Percentiles rank a stretch among this genome's conserved stretches.
Conservation (phyloP, 345 rosid species). For the Eucalyptus dawsonii region DNA sequence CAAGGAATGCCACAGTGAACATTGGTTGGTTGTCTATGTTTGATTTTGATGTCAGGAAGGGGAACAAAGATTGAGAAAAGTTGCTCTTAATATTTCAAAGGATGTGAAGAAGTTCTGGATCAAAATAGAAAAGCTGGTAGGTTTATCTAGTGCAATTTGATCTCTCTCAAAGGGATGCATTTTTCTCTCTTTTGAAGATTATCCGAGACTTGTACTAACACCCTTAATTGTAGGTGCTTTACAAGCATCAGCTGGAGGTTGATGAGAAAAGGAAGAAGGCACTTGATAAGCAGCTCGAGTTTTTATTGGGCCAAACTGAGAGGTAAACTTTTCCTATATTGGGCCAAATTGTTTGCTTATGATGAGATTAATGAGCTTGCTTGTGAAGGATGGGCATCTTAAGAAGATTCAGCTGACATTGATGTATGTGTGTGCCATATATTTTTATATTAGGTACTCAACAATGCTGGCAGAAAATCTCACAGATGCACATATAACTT, state of each 20-base stretch:
- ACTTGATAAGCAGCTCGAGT: slow-evolving; percentile 93
- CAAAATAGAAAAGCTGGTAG: slow-evolving; percentile 97
- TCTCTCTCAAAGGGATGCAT: not conserved
- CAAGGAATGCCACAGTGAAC: not conserved
- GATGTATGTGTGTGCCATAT: not conserved
- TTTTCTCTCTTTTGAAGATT: not conserved
- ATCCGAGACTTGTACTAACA: not conserved
- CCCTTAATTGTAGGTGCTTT: slow-evolving; percentile 55
- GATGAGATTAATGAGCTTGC: not conserved
- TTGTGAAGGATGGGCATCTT: not conserved
- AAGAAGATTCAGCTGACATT: not conserved
- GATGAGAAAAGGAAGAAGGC: slow-evolving; percentile 96
- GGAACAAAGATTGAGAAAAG: slow-evolving; percentile 78
- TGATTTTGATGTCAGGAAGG: slow-evolving; percentile 60
- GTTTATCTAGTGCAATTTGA: slow-evolving; percentile 4
- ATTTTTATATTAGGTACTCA: slow-evolving; percentile 60
- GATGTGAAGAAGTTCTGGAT: slow-evolving; percentile 96
- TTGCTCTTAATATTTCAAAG: slow-evolving; percentile 83
- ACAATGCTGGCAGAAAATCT: slow-evolving; percentile 99
- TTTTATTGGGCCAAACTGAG: slow-evolving; percentile 98
- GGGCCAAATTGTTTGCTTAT: not conserved
- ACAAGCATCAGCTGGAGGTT: slow-evolving; percentile 92
- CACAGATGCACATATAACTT: slow-evolving; percentile 38
- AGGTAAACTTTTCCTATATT: slow-evolving; percentile 27
- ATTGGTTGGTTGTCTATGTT: not conserved